These are phyloP conservation scores for Teratosphaeria nubilosa DNA, from an alignment of 2,329 filamentous ascomycete genomes.

Conservation along the genomic window DNA sequence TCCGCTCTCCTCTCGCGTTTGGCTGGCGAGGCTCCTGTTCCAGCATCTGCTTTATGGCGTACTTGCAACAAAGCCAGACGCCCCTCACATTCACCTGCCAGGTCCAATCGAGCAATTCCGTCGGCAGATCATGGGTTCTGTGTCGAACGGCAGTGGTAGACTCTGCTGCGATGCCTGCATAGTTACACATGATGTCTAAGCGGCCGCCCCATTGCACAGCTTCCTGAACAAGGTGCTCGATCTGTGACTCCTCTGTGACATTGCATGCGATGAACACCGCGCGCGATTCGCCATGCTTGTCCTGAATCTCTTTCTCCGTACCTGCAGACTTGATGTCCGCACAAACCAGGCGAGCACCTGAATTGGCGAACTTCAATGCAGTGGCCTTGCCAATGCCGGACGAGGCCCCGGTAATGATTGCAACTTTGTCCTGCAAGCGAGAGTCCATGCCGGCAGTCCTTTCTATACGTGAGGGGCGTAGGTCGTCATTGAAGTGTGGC, in stretches of 20 bases:
- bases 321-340: constrained; percentile 15
- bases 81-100: constrained; percentile 29
- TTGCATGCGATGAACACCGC: constrained; percentile 17
- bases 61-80: constrained; percentile 34
- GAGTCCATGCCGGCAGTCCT: constrained; percentile 1
- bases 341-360: constrained; percentile 17
- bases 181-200: constrained; percentile 19
- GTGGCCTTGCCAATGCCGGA: constrained; percentile 19
- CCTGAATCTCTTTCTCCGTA: constrained; percentile 12
- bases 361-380: constrained; percentile 16
- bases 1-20: constrained; percentile 27
- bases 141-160: constrained; percentile 1
- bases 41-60: constrained; percentile 31
- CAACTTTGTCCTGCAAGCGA: constrained; percentile 16
- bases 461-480: neutral
- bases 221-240: constrained; percentile 13
- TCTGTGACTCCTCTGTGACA: constrained; percentile 14
- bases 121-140: constrained; percentile 11
- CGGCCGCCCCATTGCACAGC: constrained; percentile 17
- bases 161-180: constrained; percentile 13
- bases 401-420: constrained; percentile 19
- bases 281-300: constrained; percentile 11
- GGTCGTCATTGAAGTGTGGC: neutral
- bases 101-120: constrained; percentile 15
- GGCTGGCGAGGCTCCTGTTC: constrained; percentile 24